phyloP scores from a whole-genome alignment of 805 yeast genomes.

The Candida suzukii region DNA sequence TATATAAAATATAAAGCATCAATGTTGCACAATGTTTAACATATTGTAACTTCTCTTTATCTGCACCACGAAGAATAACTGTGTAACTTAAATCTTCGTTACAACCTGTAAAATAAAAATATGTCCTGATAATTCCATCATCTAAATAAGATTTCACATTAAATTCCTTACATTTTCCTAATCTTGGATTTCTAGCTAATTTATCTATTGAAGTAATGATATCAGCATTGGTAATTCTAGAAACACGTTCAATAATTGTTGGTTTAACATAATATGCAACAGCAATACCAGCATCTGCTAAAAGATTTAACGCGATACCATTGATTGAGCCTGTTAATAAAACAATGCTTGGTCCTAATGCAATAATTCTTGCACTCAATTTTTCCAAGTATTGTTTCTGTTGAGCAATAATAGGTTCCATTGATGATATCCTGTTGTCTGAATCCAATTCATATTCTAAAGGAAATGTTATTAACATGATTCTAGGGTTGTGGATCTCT shows the following conservation, averaged over 20 bases:
- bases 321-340: slow-evolving; percentile 75
- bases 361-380: slow-evolving; percentile 68
- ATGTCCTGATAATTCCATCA: slow-evolving; percentile 55
- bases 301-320: slow-evolving; percentile 68
- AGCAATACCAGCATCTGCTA: slow-evolving; percentile 70
- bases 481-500: slow-evolving; percentile 56
- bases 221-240: slow-evolving; percentile 77
- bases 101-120: slow-evolving; percentile 75
- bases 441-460: slow-evolving; percentile 68
- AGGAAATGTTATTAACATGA: slow-evolving; percentile 82
- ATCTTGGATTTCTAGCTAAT: slow-evolving; percentile 58
- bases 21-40: slow-evolving; percentile 77
- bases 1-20: slow-evolving; percentile 70
- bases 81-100: slow-evolving; percentile 73
- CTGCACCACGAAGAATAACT: slow-evolving; percentile 76
- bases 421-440: slow-evolving; percentile 48
- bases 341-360: slow-evolving; percentile 72
- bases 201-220: slow-evolving; percentile 82
- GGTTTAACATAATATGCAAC: slow-evolving; percentile 80
- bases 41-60: slow-evolving; percentile 49
- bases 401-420: slow-evolving; percentile 80
- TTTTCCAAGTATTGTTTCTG: slow-evolving; percentile 80
- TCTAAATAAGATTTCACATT: slow-evolving; percentile 62
- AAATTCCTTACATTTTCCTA: slow-evolving; percentile 72
- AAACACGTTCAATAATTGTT: slow-evolving; percentile 69